A percentile compares a stretch with the other conserved stretches of the same genome.
These are phyloP conservation scores for Coprinopsis cinerea DNA, from an alignment of 768 basidiomycete genomes.

Conservation along the genomic window DNA sequence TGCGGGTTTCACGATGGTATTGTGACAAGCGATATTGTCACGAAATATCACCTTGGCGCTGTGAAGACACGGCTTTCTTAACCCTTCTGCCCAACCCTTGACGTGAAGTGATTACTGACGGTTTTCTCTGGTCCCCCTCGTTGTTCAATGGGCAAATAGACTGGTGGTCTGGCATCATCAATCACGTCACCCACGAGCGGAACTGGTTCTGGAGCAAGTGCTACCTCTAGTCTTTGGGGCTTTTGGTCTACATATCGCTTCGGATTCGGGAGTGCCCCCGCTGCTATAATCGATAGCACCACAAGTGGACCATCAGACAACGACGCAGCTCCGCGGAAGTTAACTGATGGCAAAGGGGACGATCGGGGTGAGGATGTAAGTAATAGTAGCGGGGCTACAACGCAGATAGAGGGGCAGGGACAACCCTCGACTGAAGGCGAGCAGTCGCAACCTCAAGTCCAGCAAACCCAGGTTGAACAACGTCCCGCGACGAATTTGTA, in stretches of 20 bases:
- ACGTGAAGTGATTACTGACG: neutral
- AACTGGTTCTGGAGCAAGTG: neutral
- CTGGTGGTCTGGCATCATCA: neutral
- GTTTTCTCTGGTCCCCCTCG: slow-evolving; percentile 1
- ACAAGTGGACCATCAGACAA: slow-evolving; percentile 10
- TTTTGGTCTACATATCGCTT: slow-evolving; percentile 11
- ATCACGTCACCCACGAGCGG: slow-evolving; percentile 6
- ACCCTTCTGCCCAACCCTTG: too few relatives aligned
- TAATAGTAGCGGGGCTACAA: slow-evolving; percentile 11
- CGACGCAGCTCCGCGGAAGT: slow-evolving; percentile 17
- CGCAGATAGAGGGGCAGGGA: slow-evolving; percentile 8
- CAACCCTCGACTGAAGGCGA: neutral
- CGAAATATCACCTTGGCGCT: too few relatives aligned
- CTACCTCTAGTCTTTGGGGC: slow-evolving; percentile 4
- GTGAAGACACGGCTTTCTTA: too few relatives aligned
- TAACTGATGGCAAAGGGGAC: slow-evolving; percentile 35
- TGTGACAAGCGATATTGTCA: too few relatives aligned
- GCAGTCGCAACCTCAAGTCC: neutral
- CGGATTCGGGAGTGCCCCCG: slow-evolving; percentile 7
- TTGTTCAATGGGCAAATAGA: slow-evolving; percentile 2
- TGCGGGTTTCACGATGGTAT: too few relatives aligned
- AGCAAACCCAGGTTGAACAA: neutral
- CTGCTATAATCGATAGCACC: slow-evolving; percentile 14
- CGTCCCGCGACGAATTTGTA: slow-evolving; percentile 24
- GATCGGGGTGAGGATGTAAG: slow-evolving; percentile 18